Evolutionary conservation across 495 filamentous ascomycete species (phyloP).

Genomic region (Gamarada debralockiae): DNA sequence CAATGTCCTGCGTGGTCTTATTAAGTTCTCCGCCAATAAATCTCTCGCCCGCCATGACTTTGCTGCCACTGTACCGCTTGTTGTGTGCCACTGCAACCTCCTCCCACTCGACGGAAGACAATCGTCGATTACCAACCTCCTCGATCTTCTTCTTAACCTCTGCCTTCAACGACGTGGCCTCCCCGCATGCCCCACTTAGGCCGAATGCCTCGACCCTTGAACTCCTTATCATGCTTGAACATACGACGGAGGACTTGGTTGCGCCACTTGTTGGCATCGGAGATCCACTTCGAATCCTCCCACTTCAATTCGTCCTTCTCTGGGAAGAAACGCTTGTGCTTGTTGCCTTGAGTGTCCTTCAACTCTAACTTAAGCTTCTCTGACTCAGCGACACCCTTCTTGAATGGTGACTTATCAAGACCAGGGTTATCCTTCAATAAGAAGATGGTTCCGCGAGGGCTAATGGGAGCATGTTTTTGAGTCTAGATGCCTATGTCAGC

Average conservation of each 20-base stretch:
- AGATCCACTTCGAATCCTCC: constrained; percentile 2
- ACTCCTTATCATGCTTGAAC: background rate
- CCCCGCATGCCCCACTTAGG: background rate
- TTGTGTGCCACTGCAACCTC: too few species aligned
- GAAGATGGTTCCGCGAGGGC: background rate
- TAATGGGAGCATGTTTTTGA: background rate
- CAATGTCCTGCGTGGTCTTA: too few species aligned
- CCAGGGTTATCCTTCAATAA: background rate
- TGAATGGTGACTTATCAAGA: background rate
- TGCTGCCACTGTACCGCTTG: too few species aligned
- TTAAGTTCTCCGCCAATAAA: too few species aligned
- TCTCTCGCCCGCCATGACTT: too few species aligned
- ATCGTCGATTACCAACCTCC: too few species aligned
- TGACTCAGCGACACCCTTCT: background rate
- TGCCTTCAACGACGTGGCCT: too few species aligned
- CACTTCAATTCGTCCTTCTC: background rate
- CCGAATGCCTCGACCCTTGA: background rate
- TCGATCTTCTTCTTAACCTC: too few species aligned
- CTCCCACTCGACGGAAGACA: too few species aligned
- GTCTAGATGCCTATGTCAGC: too few species aligned
- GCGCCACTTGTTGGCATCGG: constrained; percentile 7
- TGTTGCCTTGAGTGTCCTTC: background rate
- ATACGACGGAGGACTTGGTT: constrained; percentile 1
- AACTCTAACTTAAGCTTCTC: background rate
- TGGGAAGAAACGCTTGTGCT: background rate